Evolutionary conservation across 140 eudicot species (phyloP).

Genomic region (Flaveria floridana): DNA sequence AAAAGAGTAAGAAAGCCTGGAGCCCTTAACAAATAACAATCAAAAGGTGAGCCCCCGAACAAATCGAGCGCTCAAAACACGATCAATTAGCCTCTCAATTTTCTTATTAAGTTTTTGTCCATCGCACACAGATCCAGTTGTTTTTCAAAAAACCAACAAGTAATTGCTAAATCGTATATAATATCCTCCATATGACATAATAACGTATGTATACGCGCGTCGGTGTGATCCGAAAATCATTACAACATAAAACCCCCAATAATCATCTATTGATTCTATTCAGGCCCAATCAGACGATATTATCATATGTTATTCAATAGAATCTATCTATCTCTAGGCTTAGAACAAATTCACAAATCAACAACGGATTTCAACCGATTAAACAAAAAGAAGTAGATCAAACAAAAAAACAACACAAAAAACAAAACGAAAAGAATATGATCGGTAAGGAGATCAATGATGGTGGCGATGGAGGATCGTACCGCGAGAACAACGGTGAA

Average conservation of each 20-base stretch:
- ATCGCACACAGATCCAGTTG: conserved; percentile 23
- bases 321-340: conserved; percentile 4
- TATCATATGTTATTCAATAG: not conserved
- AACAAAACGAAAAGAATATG: not conserved
- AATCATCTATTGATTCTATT: conserved; percentile 7
- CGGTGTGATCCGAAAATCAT: conserved; percentile 14
- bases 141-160: not conserved
- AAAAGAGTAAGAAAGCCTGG: not conserved
- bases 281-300: conserved; percentile 15
- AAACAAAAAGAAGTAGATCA: not conserved
- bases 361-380: conserved; percentile 33
- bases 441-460: conserved; percentile 25
- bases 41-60: not conserved
- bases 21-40: not conserved
- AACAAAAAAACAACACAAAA: conserved; percentile 5
- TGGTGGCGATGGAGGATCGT: conserved; percentile 31
- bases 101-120: not conserved
- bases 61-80: not conserved
- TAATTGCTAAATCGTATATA: not conserved
- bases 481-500: conserved; percentile 23
- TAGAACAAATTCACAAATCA: conserved; percentile 12
- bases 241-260: conserved; percentile 29
- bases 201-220: not conserved
- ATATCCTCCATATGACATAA: not conserved
- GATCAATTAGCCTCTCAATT: conserved; percentile 15